Percentiles rank a stretch among this genome's conserved stretches.
phyloP scores from a whole-genome alignment of 441 rosid species.

The Daphne laureola region DNA sequence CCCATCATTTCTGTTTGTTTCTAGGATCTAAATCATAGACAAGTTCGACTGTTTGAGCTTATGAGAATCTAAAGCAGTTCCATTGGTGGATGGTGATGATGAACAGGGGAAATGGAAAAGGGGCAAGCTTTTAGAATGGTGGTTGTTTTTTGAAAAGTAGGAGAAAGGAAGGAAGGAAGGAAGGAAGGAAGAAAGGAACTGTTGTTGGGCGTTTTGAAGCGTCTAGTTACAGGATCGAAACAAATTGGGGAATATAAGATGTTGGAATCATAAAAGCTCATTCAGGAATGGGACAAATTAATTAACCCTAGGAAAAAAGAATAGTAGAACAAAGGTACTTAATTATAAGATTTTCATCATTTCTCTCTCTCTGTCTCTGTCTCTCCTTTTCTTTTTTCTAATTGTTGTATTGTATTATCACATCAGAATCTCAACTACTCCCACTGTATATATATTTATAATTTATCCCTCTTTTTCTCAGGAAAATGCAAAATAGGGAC shows the following conservation, averaged over 20 bases:
- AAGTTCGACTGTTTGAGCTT: background rate
- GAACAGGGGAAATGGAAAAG: background rate
- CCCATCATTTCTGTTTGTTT: constrained; percentile 41
- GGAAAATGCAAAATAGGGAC: background rate
- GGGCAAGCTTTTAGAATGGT: too few relatives aligned
- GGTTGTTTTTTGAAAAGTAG: background rate
- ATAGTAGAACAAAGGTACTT: constrained; percentile 19
- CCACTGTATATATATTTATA: constrained; percentile 11
- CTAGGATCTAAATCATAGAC: constrained; percentile 2
- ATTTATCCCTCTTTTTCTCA: background rate
- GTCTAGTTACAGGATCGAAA: background rate
- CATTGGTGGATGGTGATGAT: constrained; percentile 10
- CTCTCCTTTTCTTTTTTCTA: constrained; percentile 5
- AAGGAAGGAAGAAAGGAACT: constrained; percentile 1
- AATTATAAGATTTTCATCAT: constrained; percentile 11
- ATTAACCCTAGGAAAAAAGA: constrained; percentile 25
- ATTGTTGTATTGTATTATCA: constrained; percentile 14
- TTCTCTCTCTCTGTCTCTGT: constrained; percentile 2
- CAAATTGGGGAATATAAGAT: constrained; percentile 9
- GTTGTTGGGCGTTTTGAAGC: too few relatives aligned
- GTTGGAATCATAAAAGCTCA: constrained; percentile 31
- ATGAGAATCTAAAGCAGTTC: constrained; percentile 22
- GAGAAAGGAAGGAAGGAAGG: constrained; percentile 11
- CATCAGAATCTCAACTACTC: constrained; percentile 47
- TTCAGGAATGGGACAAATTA: constrained; percentile 43